Evolutionary conservation across 768 basidiomycete species (phyloP).

Genomic region (Mycena albidolilacea): DNA sequence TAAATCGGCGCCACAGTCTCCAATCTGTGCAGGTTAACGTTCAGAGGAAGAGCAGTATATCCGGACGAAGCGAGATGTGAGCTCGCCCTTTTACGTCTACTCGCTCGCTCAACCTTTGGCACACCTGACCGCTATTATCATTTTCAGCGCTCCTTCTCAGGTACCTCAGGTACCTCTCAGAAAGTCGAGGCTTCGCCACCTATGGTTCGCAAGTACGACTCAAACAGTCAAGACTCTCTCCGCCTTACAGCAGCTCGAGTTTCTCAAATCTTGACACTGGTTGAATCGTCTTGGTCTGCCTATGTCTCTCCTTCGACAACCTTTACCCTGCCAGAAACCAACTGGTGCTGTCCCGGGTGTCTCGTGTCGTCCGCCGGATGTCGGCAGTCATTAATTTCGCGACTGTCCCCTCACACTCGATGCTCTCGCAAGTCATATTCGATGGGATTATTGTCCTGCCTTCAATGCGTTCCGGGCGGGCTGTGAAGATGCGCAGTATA

Average conservation of each 20-base stretch:
- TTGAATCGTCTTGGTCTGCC: too few species aligned
- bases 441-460: not conserved
- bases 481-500: too few species aligned
- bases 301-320: too few species aligned
- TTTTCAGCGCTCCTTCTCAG: too few species aligned
- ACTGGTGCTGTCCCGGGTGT: not conserved
- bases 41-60: not conserved
- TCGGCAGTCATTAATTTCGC: not conserved
- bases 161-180: too few species aligned
- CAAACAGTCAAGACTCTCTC: not conserved
- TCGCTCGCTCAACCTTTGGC: not conserved
- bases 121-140: too few species aligned
- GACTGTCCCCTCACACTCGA: too few species aligned
- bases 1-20: not conserved
- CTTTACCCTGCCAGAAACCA: not conserved
- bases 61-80: not conserved
- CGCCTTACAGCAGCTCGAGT: not conserved
- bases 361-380: not conserved
- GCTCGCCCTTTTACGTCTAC: too few species aligned
- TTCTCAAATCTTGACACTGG: not conserved
- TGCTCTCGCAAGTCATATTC: not conserved
- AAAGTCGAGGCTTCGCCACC: too few species aligned
- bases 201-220: too few species aligned
- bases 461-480: too few species aligned
- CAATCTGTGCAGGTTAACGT: not conserved